These are phyloP conservation scores for Candida tetrigidarum DNA, from an alignment of 1,139 yeast genomes.

Conservation along the genomic window DNA sequence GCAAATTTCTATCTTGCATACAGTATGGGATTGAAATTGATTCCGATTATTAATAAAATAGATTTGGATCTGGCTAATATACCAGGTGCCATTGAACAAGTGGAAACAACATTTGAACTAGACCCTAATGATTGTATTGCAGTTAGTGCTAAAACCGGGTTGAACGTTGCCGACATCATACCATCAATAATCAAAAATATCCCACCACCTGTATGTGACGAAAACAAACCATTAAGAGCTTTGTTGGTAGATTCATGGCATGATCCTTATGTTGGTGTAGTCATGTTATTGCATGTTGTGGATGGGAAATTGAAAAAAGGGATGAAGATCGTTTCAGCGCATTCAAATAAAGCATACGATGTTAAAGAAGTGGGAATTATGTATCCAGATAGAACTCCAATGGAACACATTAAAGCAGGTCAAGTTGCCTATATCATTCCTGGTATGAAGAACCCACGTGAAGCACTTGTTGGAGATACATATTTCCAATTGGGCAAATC, in stretches of 20 bases:
- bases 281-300: slow-evolving; percentile 79
- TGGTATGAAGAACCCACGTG: slow-evolving; percentile 88
- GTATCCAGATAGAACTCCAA: slow-evolving; percentile 83
- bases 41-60: slow-evolving; percentile 91
- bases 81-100: slow-evolving; percentile 78
- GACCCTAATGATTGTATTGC: slow-evolving; percentile 75
- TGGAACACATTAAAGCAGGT: slow-evolving; percentile 73
- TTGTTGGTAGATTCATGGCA: slow-evolving; percentile 97
- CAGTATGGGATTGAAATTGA: slow-evolving; percentile 76
- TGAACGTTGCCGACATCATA: slow-evolving; percentile 71
- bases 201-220: slow-evolving; percentile 68
- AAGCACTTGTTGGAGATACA: slow-evolving; percentile 93
- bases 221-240: slow-evolving; percentile 65
- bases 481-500: slow-evolving; percentile 69
- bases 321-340: slow-evolving; percentile 75
- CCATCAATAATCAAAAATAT: slow-evolving; percentile 82
- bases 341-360: slow-evolving; percentile 76
- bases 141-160: slow-evolving; percentile 92
- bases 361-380: slow-evolving; percentile 93
- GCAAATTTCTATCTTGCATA: slow-evolving; percentile 93
- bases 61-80: slow-evolving; percentile 91
- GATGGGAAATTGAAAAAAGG: slow-evolving; percentile 83
- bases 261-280: slow-evolving; percentile 93
- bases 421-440: slow-evolving; percentile 95
- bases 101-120: slow-evolving; percentile 81